Base-by-base conservation (phyloP, 2,329 filamentous ascomycete genomes). In the Nakataea oryzae region DNA sequence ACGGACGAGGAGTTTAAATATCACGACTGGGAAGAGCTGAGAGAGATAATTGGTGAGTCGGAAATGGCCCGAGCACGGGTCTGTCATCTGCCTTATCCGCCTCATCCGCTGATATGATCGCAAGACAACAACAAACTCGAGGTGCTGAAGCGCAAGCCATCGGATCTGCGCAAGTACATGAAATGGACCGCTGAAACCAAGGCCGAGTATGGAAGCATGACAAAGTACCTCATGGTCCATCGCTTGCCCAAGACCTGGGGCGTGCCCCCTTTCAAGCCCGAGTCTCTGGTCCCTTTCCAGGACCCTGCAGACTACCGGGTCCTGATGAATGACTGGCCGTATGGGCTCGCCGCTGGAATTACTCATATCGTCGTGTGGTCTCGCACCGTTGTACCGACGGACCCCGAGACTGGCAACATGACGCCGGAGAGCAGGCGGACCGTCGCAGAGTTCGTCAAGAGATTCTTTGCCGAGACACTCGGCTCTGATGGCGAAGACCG, bases 351-450 rank as follows among this genome's bases (percentile, higher is more conserved):
- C 0, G 71, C 79, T 0, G 81, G 80, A 61, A 84, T 88, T 67
- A 79, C 87, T n/a, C 93, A 97, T 72, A 83, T 97, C 26, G 91
- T 97, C 32, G 87, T 96, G 55, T 97, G 93, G 93, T 89, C 88
- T 60, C 93, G 96, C 70, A 95, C 93, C 54, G 77, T 80, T 17
- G 87, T 97, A 64, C 82, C 88, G 28, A 89, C 89, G 3, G 88
- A 96, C 66, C 73, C 84, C 0, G 77, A 76, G 24, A 90, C 82
- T 0, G 91, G 89, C 12, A 87, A 93, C 66, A 78, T 96, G 76
- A 92, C 89, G 3, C 74, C 63, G 0, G 81, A 86, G 70, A 88
- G 88, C 63, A 81, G 86, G 61, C 75, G 74, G 54, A 73, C 82
- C 63, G 87, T 96, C 50, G 80, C 85, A 58, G 78, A 79, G 12